Conservation (phyloP, 2,329 filamentous ascomycete species). For the Exophiala oligosperma region DNA sequence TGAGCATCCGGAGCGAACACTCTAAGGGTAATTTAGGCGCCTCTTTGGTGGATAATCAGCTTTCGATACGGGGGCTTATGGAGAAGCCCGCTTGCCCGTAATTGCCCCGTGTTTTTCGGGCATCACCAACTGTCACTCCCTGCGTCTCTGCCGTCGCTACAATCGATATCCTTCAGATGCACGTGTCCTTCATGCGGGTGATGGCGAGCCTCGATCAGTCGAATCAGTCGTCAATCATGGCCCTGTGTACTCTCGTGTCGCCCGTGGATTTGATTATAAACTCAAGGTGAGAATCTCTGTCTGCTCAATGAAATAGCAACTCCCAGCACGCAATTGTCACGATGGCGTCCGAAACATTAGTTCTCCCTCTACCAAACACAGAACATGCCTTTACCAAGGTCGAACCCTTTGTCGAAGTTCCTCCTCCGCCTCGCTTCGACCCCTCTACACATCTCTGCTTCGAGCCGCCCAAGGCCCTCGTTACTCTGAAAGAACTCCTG, state of each 20-base stretch:
- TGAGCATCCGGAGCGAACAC: no score
- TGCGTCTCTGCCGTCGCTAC: neutral
- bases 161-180: neutral
- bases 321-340: neutral
- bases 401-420: slow-evolving; percentile 5
- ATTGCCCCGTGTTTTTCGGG: neutral
- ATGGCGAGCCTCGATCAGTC: neutral
- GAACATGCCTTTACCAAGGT: slow-evolving; percentile 16
- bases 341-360: slow-evolving; percentile 10
- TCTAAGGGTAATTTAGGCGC: neutral
- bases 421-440: slow-evolving; percentile 41
- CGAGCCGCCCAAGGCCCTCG: slow-evolving; percentile 48
- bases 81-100: slow-evolving; percentile 1
- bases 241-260: neutral
- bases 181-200: neutral
- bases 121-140: neutral
- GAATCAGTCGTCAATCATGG: neutral
- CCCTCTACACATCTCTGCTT: slow-evolving; percentile 55
- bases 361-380: slow-evolving; percentile 8
- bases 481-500: slow-evolving; percentile 56
- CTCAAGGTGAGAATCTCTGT: slow-evolving; percentile 1
- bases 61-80: neutral
- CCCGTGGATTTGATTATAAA: slow-evolving; percentile 10
- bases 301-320: neutral
- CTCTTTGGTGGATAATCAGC: neutral